These are phyloP conservation scores for Pouteria glomerata DNA, from an alignment of 148 eudicot species.

Conservation along the genomic window DNA sequence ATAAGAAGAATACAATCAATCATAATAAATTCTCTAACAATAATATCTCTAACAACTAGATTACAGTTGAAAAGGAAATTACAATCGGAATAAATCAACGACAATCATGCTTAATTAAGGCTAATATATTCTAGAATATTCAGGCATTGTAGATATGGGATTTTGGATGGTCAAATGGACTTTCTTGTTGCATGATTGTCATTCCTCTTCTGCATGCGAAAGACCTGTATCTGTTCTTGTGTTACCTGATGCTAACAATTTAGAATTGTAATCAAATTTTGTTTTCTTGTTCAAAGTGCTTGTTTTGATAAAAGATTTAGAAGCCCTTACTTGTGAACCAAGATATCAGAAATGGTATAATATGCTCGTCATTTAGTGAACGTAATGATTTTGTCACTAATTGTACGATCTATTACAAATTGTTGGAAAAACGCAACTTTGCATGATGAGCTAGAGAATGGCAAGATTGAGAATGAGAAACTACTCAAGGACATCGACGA, in stretches of 20 bases:
- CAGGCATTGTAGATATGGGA: neutral
- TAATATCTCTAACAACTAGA: too few species aligned
- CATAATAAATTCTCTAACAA: too few species aligned
- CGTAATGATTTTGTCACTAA: neutral
- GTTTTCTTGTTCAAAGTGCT: neutral
- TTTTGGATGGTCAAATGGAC: neutral
- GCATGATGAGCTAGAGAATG: conserved; percentile 34
- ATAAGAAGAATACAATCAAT: too few species aligned
- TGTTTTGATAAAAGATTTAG: neutral
- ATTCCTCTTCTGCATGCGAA: neutral
- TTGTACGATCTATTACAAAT: neutral
- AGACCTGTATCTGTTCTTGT: neutral
- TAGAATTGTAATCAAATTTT: neutral
- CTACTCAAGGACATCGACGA: conserved; percentile 43
- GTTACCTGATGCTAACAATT: neutral
- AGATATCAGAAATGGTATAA: neutral
- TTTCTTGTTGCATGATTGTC: conserved; percentile 1
- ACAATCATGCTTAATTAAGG: too few species aligned
- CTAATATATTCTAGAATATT: too few species aligned
- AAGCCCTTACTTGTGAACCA: neutral
- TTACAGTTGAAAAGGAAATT: too few species aligned
- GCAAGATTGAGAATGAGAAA: conserved; percentile 42
- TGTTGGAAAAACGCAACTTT: conserved; percentile 30
- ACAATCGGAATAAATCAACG: too few species aligned
- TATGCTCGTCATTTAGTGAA: neutral